Evolutionary conservation across 2,329 filamentous ascomycete genomes (phyloP), one percentile per base, ranked within the genome.

Genomic region (Didymella keratinophila): DNA sequence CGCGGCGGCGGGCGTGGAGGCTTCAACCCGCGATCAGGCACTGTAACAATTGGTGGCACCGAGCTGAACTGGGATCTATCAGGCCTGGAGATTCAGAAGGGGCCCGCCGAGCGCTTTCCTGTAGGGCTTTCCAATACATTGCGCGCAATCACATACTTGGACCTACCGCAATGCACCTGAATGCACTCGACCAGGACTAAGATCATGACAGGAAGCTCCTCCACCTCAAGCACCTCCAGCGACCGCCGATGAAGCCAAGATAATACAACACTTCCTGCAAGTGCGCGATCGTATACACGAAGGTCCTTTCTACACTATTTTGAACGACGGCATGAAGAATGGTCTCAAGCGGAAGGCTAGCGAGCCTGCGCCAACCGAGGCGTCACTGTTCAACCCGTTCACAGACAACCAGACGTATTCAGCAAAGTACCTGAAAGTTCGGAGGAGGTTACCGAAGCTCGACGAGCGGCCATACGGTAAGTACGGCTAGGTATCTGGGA

Each of bases 381-480:
- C 68, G 8, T 67, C 69, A 12, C 66, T 77, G 0, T 84, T 87
- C 67, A 84, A 89, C 70, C 84, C 86, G 2, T 89, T 89, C 67
- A 80, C 83, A 42, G 84, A 84, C 54, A 87, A 87, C 74, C 83
- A 84, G 37, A 86, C 84, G 0, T 89, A 86, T 69, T 82, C 82
- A 16, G 79, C 83, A 52, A 83, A 82, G 67, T 88, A 87, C 71
- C 77, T 82, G 54, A 85, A 84, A 63, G 84, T 84, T 66, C 81
- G 81, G 64, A 78, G 84, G 58, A 81, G 78, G 20, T 68, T 87
- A 10, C 86, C 86, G 0, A 81, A 82, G 60, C 74, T 88, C 20
- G 78, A 80, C 46, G 82, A 80, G 21, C 76, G 84, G 42, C 79
- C 83, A 20, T 87, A 86, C 68, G 78, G 84, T 86, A 70, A 73